Evolutionary conservation across 257 asterid genomes (phyloP).

Genomic region (Ballota nigra): DNA sequence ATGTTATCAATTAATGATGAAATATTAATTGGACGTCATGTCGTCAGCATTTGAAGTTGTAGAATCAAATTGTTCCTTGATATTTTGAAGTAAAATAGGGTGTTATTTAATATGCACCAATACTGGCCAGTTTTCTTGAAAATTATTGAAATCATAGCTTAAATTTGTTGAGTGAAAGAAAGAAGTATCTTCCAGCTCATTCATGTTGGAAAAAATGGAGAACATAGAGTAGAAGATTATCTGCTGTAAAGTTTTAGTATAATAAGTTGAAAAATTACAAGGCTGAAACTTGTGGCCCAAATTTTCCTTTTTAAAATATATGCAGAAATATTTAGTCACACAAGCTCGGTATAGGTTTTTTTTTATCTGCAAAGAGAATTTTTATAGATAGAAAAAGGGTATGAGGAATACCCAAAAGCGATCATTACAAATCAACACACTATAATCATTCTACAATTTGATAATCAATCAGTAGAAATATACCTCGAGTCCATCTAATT

Average conservation of each 20-base stretch:
- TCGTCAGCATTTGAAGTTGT: neutral
- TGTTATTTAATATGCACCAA: neutral
- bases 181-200: conserved; percentile 15
- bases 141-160: neutral
- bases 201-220: neutral
- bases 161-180: conserved; percentile 13
- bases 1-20: neutral
- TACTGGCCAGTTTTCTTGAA: neutral
- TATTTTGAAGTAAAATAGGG: neutral
- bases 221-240: conserved; percentile 4
- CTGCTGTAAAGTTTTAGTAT: too few relatives aligned
- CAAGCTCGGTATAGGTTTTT: too few relatives aligned
- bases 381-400: too few relatives aligned
- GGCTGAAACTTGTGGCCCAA: neutral
- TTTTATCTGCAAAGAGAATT: too few relatives aligned
- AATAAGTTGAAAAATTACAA: neutral
- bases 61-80: neutral
- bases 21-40: neutral
- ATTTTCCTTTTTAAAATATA: neutral
- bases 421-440: too few relatives aligned
- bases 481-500: too few relatives aligned
- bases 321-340: neutral
- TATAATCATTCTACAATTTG: too few relatives aligned
- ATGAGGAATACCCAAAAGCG: too few relatives aligned
- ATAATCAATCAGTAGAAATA: too few relatives aligned